Percentiles rank a stretch among this genome's conserved stretches.
These are phyloP conservation scores for Russula abietina DNA, from an alignment of 768 basidiomycete genomes.

Conservation along the genomic window DNA sequence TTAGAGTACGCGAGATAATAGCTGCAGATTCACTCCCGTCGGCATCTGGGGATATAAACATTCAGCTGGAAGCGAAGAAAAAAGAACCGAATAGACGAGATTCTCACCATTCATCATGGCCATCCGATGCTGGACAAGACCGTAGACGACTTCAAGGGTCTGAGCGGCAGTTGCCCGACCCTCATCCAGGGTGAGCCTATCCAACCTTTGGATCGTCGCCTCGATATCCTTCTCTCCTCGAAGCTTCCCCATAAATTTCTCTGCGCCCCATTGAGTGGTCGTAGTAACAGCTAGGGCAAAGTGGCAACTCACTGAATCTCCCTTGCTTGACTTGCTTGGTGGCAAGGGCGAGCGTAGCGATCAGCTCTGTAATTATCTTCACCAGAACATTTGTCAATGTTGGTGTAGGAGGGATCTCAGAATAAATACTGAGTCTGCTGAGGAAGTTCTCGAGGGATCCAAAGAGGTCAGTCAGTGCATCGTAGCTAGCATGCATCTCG, in stretches of 20 bases:
- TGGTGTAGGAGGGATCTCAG: background rate
- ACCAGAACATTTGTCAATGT: background rate
- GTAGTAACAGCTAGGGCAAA: background rate
- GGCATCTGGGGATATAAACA: background rate
- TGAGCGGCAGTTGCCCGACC: too few species aligned
- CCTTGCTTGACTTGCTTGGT: conserved; percentile 3
- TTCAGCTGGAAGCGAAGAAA: background rate
- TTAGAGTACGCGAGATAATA: background rate
- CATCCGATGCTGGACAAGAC: too few species aligned
- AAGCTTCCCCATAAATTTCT: too few species aligned
- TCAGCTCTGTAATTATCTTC: conserved; percentile 1
- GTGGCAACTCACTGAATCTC: conserved; percentile 8
- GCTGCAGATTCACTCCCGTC: background rate
- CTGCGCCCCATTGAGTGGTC: too few species aligned
- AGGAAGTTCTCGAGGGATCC: conserved; percentile 4
- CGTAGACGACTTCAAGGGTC: too few species aligned
- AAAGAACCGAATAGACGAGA: background rate
- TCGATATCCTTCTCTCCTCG: too few species aligned
- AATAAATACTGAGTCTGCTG: conserved; percentile 2
- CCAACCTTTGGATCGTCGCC: too few species aligned
- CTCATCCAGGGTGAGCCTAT: too few species aligned
- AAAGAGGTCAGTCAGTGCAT: background rate
- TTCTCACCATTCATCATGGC: background rate
- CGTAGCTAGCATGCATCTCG: background rate
- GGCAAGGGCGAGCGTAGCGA: background rate